Conservation (phyloP, 306 rosid genomes). For the Rosa chinensis region DNA sequence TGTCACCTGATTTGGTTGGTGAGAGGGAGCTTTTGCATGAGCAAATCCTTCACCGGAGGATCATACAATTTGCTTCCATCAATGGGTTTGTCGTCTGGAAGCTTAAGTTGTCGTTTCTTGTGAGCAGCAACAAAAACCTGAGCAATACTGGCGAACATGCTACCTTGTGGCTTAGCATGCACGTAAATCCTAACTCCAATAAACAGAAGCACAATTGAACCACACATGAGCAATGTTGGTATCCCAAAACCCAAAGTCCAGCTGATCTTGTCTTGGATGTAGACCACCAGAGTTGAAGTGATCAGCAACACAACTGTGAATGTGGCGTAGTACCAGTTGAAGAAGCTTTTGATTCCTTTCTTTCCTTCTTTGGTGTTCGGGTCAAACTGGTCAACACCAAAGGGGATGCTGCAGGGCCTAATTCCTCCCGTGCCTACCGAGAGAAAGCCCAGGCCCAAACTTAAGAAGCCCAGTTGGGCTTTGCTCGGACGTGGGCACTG, state of each 20-base stretch:
- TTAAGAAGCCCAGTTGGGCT: slow-evolving; percentile 31
- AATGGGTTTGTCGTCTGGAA: slow-evolving; percentile 21
- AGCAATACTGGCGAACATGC: slow-evolving; percentile 42
- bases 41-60: slow-evolving; percentile 37
- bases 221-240: slow-evolving; percentile 50
- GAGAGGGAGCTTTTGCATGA: slow-evolving; percentile 47
- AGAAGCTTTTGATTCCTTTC: slow-evolving; percentile 60
- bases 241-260: slow-evolving; percentile 72
- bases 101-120: slow-evolving; percentile 44
- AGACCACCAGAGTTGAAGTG: slow-evolving; percentile 52
- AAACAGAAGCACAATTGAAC: slow-evolving; percentile 49
- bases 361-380: slow-evolving; percentile 49
- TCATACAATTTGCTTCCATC: slow-evolving; percentile 39
- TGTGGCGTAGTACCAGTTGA: slow-evolving; percentile 67
- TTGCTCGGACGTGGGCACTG: slow-evolving; percentile 49
- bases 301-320: slow-evolving; percentile 38
- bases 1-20: slow-evolving; percentile 58
- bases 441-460: slow-evolving; percentile 43
- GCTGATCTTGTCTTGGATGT: slow-evolving; percentile 67
- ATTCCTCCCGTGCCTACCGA: slow-evolving; percentile 66
- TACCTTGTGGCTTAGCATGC: slow-evolving; percentile 53
- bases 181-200: slow-evolving; percentile 50
- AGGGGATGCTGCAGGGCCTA: slow-evolving; percentile 74
- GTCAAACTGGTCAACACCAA: slow-evolving; percentile 77
- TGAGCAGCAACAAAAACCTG: slow-evolving; percentile 62